Evolutionary conservation across 148 eudicot genomes (phyloP).

Genomic region (Nyssa sinensis): DNA sequence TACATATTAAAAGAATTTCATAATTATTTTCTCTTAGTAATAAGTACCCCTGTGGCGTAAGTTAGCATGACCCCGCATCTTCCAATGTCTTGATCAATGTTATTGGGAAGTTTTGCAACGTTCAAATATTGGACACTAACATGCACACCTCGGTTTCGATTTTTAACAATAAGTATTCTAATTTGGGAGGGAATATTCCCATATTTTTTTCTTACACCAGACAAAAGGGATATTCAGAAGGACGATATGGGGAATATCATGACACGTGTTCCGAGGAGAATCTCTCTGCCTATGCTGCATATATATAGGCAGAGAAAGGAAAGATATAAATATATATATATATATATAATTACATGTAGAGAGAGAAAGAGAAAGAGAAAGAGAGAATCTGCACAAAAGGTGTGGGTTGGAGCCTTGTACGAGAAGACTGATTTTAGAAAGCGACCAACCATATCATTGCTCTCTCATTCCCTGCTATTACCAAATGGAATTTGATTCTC

Average conservation of each 20-base stretch:
- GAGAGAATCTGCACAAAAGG: constrained; percentile 53
- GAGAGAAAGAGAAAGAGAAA: background rate
- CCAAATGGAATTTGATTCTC: constrained; percentile 28
- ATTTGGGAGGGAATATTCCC: constrained; percentile 6
- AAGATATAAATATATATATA: too few species aligned
- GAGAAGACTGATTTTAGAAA: constrained; percentile 54
- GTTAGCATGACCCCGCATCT: too few species aligned
- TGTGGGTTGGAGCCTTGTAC: constrained; percentile 62
- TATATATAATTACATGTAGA: too few species aligned
- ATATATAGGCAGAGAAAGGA: background rate
- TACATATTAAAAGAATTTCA: too few species aligned
- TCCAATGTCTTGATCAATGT: too few species aligned
- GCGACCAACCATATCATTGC: constrained; percentile 40
- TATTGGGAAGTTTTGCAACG: too few species aligned
- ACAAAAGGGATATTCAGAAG: constrained; percentile 67
- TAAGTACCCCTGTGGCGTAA: too few species aligned
- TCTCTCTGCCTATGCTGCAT: constrained; percentile 19
- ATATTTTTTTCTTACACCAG: constrained; percentile 16
- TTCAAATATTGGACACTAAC: too few species aligned
- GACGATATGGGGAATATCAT: constrained; percentile 33
- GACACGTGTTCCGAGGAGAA: constrained; percentile 49
- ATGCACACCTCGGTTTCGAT: constrained; percentile 10
- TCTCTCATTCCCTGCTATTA: constrained; percentile 13
- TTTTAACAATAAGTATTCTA: background rate
- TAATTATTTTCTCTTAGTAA: too few species aligned